Conservation (phyloP, 257 asterid genomes). For the Jaltomata sinuosa region DNA sequence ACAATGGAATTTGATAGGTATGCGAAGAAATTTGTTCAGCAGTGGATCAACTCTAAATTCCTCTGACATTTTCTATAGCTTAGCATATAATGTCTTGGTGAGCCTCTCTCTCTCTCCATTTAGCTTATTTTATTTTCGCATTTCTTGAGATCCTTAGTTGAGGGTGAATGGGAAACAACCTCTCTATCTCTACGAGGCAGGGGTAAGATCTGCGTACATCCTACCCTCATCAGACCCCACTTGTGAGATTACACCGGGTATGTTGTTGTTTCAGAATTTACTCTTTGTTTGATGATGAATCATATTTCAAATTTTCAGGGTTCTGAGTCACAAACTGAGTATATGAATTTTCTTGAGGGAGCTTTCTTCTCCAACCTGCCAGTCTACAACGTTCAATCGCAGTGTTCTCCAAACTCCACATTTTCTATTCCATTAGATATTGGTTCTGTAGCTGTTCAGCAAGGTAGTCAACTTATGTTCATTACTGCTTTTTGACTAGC, state of each 20-base stretch:
- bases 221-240: no score
- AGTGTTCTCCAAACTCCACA: conserved; percentile 44
- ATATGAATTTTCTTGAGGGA: conserved; percentile 50
- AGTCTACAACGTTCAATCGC: conserved; percentile 50
- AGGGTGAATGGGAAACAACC: no score
- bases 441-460: conserved; percentile 33
- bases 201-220: no score
- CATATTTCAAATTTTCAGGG: conserved; percentile 52
- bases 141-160: neutral
- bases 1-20: conserved; percentile 34
- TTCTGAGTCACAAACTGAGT: conserved; percentile 38
- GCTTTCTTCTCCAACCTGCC: conserved; percentile 55
- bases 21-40: conserved; percentile 53
- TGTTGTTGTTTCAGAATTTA: neutral
- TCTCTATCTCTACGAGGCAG: no score
- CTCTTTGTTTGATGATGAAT: neutral
- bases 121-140: neutral
- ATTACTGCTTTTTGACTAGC: neutral
- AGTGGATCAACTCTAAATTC: conserved; percentile 30
- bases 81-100: conserved; percentile 64
- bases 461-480: conserved; percentile 35
- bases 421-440: conserved; percentile 45
- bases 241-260: no score
- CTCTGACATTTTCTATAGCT: conserved; percentile 53
- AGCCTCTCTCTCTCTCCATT: conserved; percentile 22